Base-by-base conservation (phyloP, 305 asterid species). In the Euphrasia arctica region DNA sequence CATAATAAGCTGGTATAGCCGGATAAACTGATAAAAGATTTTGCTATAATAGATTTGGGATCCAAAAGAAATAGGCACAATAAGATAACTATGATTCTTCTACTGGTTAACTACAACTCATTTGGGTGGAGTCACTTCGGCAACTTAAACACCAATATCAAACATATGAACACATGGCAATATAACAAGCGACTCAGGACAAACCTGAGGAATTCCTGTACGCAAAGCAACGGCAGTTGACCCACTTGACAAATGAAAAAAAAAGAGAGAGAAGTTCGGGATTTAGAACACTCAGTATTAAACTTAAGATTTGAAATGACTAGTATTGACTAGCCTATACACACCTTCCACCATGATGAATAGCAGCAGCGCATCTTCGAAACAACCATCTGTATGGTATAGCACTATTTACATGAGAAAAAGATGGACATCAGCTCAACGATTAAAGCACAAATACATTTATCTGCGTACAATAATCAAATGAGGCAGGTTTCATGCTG, bases 311-410 rank as follows among this genome's bases (percentile, higher is more conserved):
- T 43, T 49, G 28, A 32, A 6, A 55, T 32, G 72, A 65, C 5
- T 13, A 47, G 5, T 3, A 47, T 47, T 47, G 55, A 32, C 60
- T 41, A 62, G 41, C 48, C 59, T 68, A 61, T 51, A 78, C 18
- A 47, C 71, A 89, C 97, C 98, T 89, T 78, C 98, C 98, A 34
- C 98, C 97, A 52, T 92, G 97, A 81, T 92, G 98, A 67, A 92
- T 75, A 66, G 79, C 96, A 77, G 95, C 96, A 68, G 87, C 78
- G 75, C 98, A 92, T 75, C 83, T 79, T 52, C 93, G 95, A 78
- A 92, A 92, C 67, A 92, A 79, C 96, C 95, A 83, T 75, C 70
- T 79, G 86, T 87, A 92, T 66, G 97, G 91, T 45, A 92, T 58
- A 60, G 82, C 75, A 58, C 98, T 92, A 60, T 60, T 48, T 55